Base-by-base conservation (phyloP, 2,329 filamentous ascomycete genomes). In the Stachybotrys elegans region DNA sequence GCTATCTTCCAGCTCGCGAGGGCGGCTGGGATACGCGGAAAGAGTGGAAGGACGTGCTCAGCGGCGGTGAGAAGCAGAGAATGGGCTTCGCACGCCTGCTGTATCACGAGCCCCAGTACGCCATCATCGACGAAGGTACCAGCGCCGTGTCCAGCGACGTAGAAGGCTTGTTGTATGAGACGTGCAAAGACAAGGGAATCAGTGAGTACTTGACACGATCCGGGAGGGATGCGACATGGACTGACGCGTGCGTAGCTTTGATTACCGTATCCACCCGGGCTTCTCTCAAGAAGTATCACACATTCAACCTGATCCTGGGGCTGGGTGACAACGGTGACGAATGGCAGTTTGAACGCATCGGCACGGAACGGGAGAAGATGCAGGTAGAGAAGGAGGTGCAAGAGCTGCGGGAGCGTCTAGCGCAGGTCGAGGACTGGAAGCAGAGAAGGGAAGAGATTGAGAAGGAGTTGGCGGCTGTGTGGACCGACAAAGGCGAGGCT, bases 41-140 rank as follows among this genome's bases (percentile, higher is more conserved):
- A 67, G 91, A 95, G 61, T 98, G 93, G 93, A 96, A 97, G 68
- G 92, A 97, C 55, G 89, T 98, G 5, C 75, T 98, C n/a, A 92
- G 86, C 51, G 93, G 93, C 31, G 93, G 93, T 12, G 93, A 98
- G 74, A 98, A 98, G 71, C 93, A 98, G 69, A 77, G 93, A 19
- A 88, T 98, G 79, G 89, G 82, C 0, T 89, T 98, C 56, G 92
- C 94, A 4, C 75, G 93, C 36, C 65, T 98, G 40, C 71, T 97
- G 32, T 98, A 98, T 59, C 93, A 98, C 59, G 92, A 97, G 68
- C 93, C 93, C 14, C 77, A 86, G 48, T 98, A 95, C 61, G 93
- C 90, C 3, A 89, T 98, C 57, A 82, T 98, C 45, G 93, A 98
- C 50, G 93, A 98, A 66, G 92, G 90, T 7, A 98, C 93, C 0